Conservation (phyloP, 2,329 filamentous ascomycete genomes). For the Tetracladium maxilliforme region DNA sequence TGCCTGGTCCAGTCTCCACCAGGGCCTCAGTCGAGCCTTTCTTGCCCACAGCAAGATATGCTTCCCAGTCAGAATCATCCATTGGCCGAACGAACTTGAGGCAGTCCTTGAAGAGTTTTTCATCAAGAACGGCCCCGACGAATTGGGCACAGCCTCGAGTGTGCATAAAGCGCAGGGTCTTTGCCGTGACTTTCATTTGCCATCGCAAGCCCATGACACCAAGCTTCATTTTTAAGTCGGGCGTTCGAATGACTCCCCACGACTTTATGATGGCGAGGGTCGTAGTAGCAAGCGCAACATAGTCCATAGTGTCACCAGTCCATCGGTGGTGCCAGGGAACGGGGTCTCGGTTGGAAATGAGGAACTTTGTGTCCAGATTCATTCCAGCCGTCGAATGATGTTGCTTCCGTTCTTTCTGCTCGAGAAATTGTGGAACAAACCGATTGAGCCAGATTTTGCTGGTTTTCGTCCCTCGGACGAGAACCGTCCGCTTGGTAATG, state of each 20-base stretch:
- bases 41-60: constrained; percentile 3
- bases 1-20: constrained; percentile 2
- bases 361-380: constrained; percentile 17
- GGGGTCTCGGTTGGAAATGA: constrained; percentile 31
- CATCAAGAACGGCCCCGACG: constrained; percentile 34
- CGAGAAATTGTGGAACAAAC: constrained; percentile 21
- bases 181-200: constrained; percentile 45
- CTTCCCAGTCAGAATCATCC: constrained; percentile 32
- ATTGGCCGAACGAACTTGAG: constrained; percentile 41
- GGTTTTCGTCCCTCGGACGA: constrained; percentile 43
- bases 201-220: constrained; percentile 37
- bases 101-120: constrained; percentile 43
- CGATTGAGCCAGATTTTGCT: constrained; percentile 46
- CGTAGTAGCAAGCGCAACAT: constrained; percentile 38
- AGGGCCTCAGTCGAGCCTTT: constrained; percentile 2
- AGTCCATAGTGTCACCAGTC: constrained; percentile 43
- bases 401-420: constrained; percentile 10
- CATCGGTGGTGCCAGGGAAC: constrained; percentile 41
- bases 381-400: constrained; percentile 21
- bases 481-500: constrained; percentile 42
- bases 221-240: constrained; percentile 41
- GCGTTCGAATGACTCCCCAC: constrained; percentile 41
- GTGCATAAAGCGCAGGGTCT: constrained; percentile 41
- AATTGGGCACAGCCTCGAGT: constrained; percentile 39
- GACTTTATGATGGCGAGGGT: constrained; percentile 41